A percentile compares a stretch with the other conserved stretches of the same genome.
Conservation (phyloP, 345 rosid genomes). For the Excoecaria cochinchinensis region DNA sequence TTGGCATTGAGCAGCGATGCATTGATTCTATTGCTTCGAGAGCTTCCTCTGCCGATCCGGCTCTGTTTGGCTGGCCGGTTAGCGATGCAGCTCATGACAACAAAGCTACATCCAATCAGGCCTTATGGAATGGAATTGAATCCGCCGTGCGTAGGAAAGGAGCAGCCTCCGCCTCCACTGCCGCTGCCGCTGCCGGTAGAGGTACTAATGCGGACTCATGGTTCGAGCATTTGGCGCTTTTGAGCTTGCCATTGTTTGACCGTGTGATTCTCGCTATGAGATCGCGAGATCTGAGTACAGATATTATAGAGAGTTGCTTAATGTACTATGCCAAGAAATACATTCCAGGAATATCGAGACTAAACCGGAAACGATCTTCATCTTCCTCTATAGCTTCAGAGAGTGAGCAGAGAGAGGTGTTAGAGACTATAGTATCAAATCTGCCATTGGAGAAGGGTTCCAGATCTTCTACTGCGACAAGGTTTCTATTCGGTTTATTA, state of each 20-base stretch:
- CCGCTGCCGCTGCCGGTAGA: constrained; percentile 3
- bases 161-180: background rate
- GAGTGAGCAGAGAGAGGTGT: constrained; percentile 69
- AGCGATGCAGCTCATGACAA: constrained; percentile 38
- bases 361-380: constrained; percentile 62
- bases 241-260: constrained; percentile 54
- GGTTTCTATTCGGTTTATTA: constrained; percentile 68
- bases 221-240: constrained; percentile 66
- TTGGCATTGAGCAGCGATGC: constrained; percentile 65
- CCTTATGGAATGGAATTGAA: constrained; percentile 58
- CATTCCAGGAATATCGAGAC: constrained; percentile 76
- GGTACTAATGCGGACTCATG: constrained; percentile 49
- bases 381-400: constrained; percentile 48
- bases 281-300: constrained; percentile 51
- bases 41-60: constrained; percentile 67
- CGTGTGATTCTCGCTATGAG: constrained; percentile 63
- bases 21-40: constrained; percentile 58
- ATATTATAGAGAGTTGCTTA: constrained; percentile 72
- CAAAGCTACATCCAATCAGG: constrained; percentile 31
- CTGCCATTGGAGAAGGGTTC: constrained; percentile 64
- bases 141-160: constrained; percentile 41
- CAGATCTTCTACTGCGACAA: constrained; percentile 50
- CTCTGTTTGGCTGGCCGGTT: constrained; percentile 93
- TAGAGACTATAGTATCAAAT: constrained; percentile 61
- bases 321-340: constrained; percentile 72